Evolutionary conservation across 2,329 filamentous ascomycete species (phyloP).

Genomic region (Phyllosticta capitalensis): DNA sequence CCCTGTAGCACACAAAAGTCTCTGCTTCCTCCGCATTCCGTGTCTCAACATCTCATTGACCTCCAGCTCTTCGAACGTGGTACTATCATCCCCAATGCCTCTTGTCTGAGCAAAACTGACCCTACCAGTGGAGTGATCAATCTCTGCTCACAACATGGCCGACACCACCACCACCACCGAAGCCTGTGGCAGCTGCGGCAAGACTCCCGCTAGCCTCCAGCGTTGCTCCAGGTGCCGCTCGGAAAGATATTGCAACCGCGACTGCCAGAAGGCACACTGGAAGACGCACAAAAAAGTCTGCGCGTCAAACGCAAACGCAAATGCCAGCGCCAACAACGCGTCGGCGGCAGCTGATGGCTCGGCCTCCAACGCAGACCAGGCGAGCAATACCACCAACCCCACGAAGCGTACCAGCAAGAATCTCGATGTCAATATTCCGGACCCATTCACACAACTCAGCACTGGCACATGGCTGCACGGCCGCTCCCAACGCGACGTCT

Average conservation of each 20-base stretch:
- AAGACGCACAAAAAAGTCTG: conserved; percentile 34
- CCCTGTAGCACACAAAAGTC: no score
- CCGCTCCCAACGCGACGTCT: conserved; percentile 17
- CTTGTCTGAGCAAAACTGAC: no score
- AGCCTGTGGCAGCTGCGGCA: conserved; percentile 22
- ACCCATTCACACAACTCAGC: conserved; percentile 19
- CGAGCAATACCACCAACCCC: background rate
- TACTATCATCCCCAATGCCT: no score
- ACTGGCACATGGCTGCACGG: conserved; percentile 18
- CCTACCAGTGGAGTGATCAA: no score
- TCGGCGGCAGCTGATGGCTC: background rate
- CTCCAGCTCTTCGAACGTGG: no score
- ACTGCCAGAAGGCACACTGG: conserved; percentile 31
- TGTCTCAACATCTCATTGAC: no score
- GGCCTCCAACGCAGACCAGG: conserved; percentile 1
- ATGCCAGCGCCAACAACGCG: no score
- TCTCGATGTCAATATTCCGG: conserved; percentile 15
- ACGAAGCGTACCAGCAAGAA: background rate
- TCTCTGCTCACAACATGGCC: no score
- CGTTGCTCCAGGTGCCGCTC: conserved; percentile 23
- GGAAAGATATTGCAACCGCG: conserved; percentile 28
- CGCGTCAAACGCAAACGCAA: conserved; percentile 13
- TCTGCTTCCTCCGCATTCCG: no score
- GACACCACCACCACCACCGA: no score
- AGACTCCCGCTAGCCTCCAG: conserved; percentile 17